Percentiles rank a stretch among this genome's conserved stretches.
Conservation (phyloP, 768 basidiomycete genomes). For the Scleroderma bovista region DNA sequence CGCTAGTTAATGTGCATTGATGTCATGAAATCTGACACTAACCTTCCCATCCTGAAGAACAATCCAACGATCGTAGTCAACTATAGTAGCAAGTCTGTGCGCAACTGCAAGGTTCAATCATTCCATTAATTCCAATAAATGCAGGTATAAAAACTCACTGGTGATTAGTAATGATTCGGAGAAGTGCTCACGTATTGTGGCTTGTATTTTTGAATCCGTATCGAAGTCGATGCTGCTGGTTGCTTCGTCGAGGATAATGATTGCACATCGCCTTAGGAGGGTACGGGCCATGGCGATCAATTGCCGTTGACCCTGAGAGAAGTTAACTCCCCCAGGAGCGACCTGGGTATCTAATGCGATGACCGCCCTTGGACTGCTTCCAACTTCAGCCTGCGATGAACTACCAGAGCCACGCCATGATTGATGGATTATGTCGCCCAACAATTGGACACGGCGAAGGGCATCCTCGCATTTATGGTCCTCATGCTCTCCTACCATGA, state of each 20-base stretch:
- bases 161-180: constrained; percentile 67
- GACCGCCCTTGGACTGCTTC: constrained; percentile 34
- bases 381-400: neutral
- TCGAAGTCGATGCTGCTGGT: constrained; percentile 84
- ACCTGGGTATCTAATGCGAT: constrained; percentile 74
- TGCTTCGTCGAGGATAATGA: constrained; percentile 79
- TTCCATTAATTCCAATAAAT: neutral
- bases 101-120: constrained; percentile 38
- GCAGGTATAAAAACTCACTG: constrained; percentile 35
- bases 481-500: constrained; percentile 56
- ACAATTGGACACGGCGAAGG: constrained; percentile 27
- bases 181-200: constrained; percentile 84
- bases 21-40: constrained; percentile 19
- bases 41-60: constrained; percentile 55
- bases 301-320: constrained; percentile 90
- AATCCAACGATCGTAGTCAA: constrained; percentile 76
- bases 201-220: constrained; percentile 87
- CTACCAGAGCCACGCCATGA: neutral
- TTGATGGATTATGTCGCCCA: neutral
- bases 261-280: constrained; percentile 60
- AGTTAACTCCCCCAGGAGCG: constrained; percentile 83
- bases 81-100: constrained; percentile 70
- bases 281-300: constrained; percentile 84
- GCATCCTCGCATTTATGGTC: constrained; percentile 80
- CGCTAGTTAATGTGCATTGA: neutral